phyloP scores from a whole-genome alignment of 768 basidiomycete species.

The Amanita exitialis region DNA sequence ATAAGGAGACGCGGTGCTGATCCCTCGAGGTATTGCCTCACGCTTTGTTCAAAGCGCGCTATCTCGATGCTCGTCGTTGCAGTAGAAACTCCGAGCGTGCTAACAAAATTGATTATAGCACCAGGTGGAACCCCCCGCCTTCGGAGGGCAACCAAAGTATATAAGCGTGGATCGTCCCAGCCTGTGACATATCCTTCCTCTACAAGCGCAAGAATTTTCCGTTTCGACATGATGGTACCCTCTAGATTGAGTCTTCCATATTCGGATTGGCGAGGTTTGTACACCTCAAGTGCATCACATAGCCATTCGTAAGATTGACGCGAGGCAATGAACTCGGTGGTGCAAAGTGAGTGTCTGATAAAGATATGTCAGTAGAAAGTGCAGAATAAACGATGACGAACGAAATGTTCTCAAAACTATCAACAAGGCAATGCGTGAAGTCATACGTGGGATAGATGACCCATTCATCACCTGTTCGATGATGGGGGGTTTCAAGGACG shows the following conservation, averaged over 20 bases:
- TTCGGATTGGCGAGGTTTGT: slow-evolving; percentile 95
- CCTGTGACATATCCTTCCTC: slow-evolving; percentile 75
- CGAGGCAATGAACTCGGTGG: slow-evolving; percentile 89
- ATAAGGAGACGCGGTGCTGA: slow-evolving; percentile 83
- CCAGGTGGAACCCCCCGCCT: slow-evolving; percentile 95
- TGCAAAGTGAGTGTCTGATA: slow-evolving; percentile 89
- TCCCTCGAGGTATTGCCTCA: slow-evolving; percentile 85
- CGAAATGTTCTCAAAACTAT: slow-evolving; percentile 99
- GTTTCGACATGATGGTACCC: slow-evolving; percentile 94
- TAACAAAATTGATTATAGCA: slow-evolving; percentile 89
- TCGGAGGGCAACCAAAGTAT: slow-evolving; percentile 92
- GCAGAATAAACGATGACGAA: slow-evolving; percentile 34
- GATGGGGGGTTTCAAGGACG: slow-evolving; percentile 83
- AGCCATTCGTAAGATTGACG: slow-evolving; percentile 99
- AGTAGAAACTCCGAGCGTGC: slow-evolving; percentile 89
- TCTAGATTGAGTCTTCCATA: slow-evolving; percentile 90
- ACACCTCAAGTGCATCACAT: slow-evolving; percentile 94
- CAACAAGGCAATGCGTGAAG: slow-evolving; percentile 95
- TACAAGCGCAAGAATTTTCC: slow-evolving; percentile 87
- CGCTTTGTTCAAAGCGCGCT: slow-evolving; percentile 80
- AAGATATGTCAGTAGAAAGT: background rate
- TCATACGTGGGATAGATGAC: slow-evolving; percentile 98
- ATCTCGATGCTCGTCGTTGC: slow-evolving; percentile 76
- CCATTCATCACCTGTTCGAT: slow-evolving; percentile 90
- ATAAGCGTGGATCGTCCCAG: slow-evolving; percentile 97